Evolutionary conservation across 108 stramenopile species (phyloP), one percentile per base, ranked within the genome.

Genomic region (Skeletonema grethae): DNA sequence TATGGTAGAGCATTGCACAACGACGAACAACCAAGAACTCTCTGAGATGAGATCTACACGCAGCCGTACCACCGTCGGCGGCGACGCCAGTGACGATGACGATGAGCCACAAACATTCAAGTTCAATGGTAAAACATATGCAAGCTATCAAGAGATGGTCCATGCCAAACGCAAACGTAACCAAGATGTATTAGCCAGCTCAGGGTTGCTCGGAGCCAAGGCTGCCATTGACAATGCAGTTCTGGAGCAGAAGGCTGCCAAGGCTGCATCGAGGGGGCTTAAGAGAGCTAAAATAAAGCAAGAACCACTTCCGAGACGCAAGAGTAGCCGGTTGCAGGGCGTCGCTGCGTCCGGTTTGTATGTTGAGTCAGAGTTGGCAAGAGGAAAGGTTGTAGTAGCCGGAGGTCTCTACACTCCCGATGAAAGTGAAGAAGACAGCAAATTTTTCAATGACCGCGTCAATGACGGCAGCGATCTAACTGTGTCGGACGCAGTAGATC

Each of bases 111-210:
- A 22, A 13, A 67, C 65, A 24, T 87, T 84, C 60, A 57, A 53
- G 16, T 91, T 91, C 65, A 77, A 90, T 46, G 90, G 89, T 9
- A 55, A 65, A 10, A 25, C 63, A 1, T 91, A 78, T 56, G 29
- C 60, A 2, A 82, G 79, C 30, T 94, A 94, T 61, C 84, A 86
- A 67, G 90, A 90, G 25, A 86, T 90, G 86, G 93, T 94, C 38
- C 34, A 85, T 53, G 93, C 93, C 53, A 95, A 95, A 70, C 88
- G 93, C 11, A 59, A 82, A 65, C 76, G 90, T 46, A 95, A 95
- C 53, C 72, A 81, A 57, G 55, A 85, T 48, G 50, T 84, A 22
- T 69, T 95, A 12, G 28, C 41, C 0, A 68, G 59, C 2, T 77
- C 84, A 3, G 93, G 93, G n/a, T 79, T 95, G 4, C 60, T 85